Evolutionary conservation across 2,329 filamentous ascomycete genomes (phyloP).

Genomic region (Penicillium corylophilum): DNA sequence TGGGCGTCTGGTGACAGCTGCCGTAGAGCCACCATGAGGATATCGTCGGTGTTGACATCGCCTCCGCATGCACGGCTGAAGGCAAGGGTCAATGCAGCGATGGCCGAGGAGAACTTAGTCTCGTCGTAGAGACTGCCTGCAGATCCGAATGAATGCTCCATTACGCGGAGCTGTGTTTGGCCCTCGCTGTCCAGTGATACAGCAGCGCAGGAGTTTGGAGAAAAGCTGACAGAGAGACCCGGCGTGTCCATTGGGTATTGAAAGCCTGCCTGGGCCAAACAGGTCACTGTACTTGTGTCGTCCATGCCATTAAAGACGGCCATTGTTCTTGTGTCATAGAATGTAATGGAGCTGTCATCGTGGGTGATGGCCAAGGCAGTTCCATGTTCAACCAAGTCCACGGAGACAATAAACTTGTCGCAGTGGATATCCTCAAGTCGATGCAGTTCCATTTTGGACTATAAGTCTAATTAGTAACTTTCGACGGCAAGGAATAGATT

Average conservation of each 20-base stretch:
- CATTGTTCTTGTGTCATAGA: slow-evolving; percentile 74
- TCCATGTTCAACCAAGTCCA: slow-evolving; percentile 68
- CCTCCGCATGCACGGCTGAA: slow-evolving; percentile 51
- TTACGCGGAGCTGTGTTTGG: slow-evolving; percentile 38
- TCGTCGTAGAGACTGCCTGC: slow-evolving; percentile 38
- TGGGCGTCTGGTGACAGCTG: slow-evolving; percentile 56
- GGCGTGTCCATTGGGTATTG: slow-evolving; percentile 65
- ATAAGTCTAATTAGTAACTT: slow-evolving; percentile 15
- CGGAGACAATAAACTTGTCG: slow-evolving; percentile 68
- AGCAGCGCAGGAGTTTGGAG: slow-evolving; percentile 45
- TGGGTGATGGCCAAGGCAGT: slow-evolving; percentile 71
- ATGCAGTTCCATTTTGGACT: slow-evolving; percentile 56
- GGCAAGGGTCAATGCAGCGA: slow-evolving; percentile 61
- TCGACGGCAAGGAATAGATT: neutral
- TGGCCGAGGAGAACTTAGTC: slow-evolving; percentile 51
- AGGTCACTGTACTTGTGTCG: slow-evolving; percentile 65
- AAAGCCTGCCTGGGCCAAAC: slow-evolving; percentile 75
- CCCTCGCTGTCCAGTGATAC: slow-evolving; percentile 40
- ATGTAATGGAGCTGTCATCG: slow-evolving; percentile 77
- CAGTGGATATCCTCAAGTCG: slow-evolving; percentile 67
- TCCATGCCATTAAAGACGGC: slow-evolving; percentile 64
- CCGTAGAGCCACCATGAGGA: slow-evolving; percentile 65
- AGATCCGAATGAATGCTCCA: slow-evolving; percentile 43
- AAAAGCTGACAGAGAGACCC: slow-evolving; percentile 53
- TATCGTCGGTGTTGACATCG: slow-evolving; percentile 63